Percentiles rank a stretch among this genome's conserved stretches.
These are phyloP conservation scores for Luvunga scandens DNA, from an alignment of 345 rosid species.

Conservation along the genomic window DNA sequence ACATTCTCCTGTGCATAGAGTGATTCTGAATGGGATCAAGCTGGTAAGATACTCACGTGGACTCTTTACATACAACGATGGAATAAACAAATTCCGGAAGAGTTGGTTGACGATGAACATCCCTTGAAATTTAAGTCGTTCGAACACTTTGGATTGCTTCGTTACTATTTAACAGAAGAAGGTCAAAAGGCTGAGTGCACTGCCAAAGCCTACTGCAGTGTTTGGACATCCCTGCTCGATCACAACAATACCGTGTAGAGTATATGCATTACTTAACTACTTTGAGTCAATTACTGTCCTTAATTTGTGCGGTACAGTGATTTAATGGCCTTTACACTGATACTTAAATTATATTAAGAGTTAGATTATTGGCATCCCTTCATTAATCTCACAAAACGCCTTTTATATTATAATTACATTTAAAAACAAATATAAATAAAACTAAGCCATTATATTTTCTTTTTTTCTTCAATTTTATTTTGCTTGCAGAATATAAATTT, in stretches of 20 bases:
- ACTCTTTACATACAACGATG: constrained; percentile 19
- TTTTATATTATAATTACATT: too few relatives aligned
- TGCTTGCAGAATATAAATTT: too few relatives aligned
- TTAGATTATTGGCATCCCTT: too few relatives aligned
- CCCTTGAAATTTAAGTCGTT: constrained; percentile 24
- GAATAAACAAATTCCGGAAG: constrained; percentile 18
- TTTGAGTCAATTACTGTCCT: not conserved
- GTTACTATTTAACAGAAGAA: constrained; percentile 29
- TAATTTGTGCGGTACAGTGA: too few relatives aligned
- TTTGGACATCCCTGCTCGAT: not conserved
- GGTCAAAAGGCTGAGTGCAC: constrained; percentile 19
- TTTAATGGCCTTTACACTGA: too few relatives aligned
- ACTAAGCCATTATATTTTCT: too few relatives aligned
- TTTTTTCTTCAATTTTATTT: too few relatives aligned
- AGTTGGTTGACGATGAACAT: constrained; percentile 20
- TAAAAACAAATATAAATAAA: too few relatives aligned
- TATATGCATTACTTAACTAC: not conserved
- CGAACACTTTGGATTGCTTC: constrained; percentile 9
- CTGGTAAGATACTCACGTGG: constrained; percentile 23
- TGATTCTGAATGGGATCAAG: constrained; percentile 19
- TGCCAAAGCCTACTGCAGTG: constrained; percentile 39
- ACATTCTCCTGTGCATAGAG: constrained; percentile 23
- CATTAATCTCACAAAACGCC: too few relatives aligned
- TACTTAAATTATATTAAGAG: too few relatives aligned
- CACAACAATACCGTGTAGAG: not conserved